These are phyloP conservation scores for Ilex paraguariensis DNA, from an alignment of 305 asterid genomes.

Conservation along the genomic window DNA sequence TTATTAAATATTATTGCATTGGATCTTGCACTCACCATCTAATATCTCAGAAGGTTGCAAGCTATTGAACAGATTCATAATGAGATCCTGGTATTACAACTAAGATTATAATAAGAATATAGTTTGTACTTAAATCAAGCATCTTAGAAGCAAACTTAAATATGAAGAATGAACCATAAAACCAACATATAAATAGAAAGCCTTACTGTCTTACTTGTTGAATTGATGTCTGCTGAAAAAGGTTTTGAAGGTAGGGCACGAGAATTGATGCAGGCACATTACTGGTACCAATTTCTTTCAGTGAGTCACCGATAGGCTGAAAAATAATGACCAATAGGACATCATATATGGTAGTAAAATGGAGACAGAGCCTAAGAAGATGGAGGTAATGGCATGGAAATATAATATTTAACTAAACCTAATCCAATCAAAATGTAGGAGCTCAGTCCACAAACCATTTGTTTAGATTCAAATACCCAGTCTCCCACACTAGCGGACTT, in stretches of 20 bases:
- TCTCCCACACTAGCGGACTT: constrained; percentile 94
- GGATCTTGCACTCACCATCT: constrained; percentile 60
- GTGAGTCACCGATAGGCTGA: constrained; percentile 64
- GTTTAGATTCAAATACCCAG: constrained; percentile 81
- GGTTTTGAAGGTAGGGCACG: constrained; percentile 96
- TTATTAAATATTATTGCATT: not conserved
- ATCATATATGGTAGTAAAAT: not conserved
- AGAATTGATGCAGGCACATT: constrained; percentile 72
- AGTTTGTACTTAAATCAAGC: no score
- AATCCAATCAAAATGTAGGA: constrained; percentile 7
- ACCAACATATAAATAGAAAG: constrained; percentile 2
- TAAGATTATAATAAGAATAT: no score
- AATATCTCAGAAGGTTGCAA: constrained; percentile 73
- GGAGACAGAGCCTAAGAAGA: no score
- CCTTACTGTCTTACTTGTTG: constrained; percentile 55
- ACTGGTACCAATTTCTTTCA: constrained; percentile 58
- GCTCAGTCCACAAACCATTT: constrained; percentile 49
- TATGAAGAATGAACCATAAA: not conserved
- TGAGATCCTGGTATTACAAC: constrained; percentile 63
- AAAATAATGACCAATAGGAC: constrained; percentile 18
- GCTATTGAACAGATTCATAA: constrained; percentile 72
- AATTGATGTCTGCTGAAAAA: constrained; percentile 88
- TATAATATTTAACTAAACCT: no score
- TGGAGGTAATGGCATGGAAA: no score
- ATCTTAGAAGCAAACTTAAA: not conserved